Conservation (phyloP, 2,329 filamentous ascomycete genomes). For the Purpureocillium lavendulum region DNA sequence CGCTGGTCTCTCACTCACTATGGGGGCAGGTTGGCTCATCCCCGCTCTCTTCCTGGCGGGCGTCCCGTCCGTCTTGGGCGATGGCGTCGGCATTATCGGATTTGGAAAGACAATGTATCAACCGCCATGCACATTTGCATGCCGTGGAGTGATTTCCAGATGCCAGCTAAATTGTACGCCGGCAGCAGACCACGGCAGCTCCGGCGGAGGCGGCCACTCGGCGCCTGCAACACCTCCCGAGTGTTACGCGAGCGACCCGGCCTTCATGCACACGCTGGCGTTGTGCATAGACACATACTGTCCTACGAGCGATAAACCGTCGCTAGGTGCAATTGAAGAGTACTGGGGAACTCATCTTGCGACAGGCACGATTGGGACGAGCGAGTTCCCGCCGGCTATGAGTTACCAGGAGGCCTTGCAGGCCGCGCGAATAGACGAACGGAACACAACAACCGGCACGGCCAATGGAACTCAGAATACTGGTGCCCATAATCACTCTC, state of each 20-base stretch:
- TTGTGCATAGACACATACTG: constrained; percentile 25
- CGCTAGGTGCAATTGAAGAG: constrained; percentile 11
- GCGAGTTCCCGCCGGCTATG: constrained; percentile 14
- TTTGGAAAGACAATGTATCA: constrained; percentile 26
- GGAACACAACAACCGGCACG: not conserved
- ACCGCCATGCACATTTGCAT: constrained; percentile 25
- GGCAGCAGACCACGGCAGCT: too few relatives aligned
- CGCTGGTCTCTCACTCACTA: too few relatives aligned
- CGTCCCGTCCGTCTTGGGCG: too few relatives aligned
- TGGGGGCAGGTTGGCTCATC: too few relatives aligned
- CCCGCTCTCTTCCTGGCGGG: too few relatives aligned
- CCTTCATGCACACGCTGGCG: constrained; percentile 23
- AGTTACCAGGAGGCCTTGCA: constrained; percentile 18
- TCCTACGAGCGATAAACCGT: constrained; percentile 11
- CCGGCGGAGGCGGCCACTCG: constrained; percentile 5
- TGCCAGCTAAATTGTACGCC: constrained; percentile 18
- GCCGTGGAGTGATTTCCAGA: constrained; percentile 18
- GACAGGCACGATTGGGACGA: constrained; percentile 16
- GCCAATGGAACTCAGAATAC: too few relatives aligned
- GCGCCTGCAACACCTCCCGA: constrained; percentile 12
- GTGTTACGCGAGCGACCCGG: constrained; percentile 19
- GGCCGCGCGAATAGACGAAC: constrained; percentile 13
- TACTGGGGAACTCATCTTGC: constrained; percentile 21
- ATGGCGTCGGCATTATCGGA: constrained; percentile 14
- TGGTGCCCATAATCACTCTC: too few relatives aligned